phyloP scores from a whole-genome alignment of 1,139 yeast species.

The Nakaseomyces glabratus region DNA sequence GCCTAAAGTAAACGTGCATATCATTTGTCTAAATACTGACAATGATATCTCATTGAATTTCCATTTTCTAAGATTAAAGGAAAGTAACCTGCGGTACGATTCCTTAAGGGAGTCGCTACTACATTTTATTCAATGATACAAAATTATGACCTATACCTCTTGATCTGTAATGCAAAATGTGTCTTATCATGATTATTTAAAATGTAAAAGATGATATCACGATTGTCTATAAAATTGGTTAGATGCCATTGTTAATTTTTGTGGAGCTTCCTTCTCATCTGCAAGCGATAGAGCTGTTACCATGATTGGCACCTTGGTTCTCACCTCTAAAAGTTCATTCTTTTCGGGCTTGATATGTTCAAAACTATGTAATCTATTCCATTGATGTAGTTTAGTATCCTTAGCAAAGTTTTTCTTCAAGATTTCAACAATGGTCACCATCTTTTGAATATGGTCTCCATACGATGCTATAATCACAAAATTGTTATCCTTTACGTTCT shows the following conservation, averaged over 20 bases:
- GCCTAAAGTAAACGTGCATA: slow-evolving; percentile 41
- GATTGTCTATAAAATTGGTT: too few species aligned
- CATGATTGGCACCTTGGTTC: slow-evolving; percentile 22
- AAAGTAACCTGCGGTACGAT: background rate
- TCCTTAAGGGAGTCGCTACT: background rate
- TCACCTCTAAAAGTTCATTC: slow-evolving; percentile 24
- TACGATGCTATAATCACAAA: slow-evolving; percentile 16
- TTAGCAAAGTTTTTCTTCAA: slow-evolving; percentile 13
- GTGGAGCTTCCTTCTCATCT: too few species aligned
- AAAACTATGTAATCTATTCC: slow-evolving; percentile 21
- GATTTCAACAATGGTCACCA: slow-evolving; percentile 23
- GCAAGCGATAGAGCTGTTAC: slow-evolving; percentile 10
- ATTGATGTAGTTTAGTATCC: slow-evolving; percentile 13
- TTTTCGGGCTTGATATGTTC: slow-evolving; percentile 19
- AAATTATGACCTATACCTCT: too few species aligned
- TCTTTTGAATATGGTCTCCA: slow-evolving; percentile 26
- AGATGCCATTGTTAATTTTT: too few species aligned
- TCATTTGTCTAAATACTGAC: too few species aligned
- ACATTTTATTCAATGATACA: slow-evolving; percentile 21
- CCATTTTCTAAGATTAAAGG: slow-evolving; percentile 2
- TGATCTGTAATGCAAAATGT: too few species aligned
- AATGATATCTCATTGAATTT: too few species aligned
- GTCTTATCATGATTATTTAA: too few species aligned
- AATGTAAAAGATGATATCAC: too few species aligned
- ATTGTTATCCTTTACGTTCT: background rate